Evolutionary conservation across 257 asterid species (phyloP), one percentile per base, ranked within the genome.

Genomic region (Knoxia roxburghii): DNA sequence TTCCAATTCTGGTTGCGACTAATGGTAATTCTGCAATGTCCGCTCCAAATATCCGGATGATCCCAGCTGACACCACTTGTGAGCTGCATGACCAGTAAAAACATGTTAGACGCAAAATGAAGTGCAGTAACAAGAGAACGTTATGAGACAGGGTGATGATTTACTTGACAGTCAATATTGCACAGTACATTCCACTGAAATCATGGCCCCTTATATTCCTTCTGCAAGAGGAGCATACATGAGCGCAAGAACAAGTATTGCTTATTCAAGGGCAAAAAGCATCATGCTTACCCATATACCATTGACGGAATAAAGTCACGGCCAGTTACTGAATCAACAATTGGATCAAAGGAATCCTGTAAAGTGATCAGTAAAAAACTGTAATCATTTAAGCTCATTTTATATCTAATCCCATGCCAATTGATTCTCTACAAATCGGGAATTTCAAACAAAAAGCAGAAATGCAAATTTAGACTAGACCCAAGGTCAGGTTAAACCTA

Each of bases 201-300:
- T 94, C 93, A 77, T 90, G 96, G 40, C 96, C 97, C 80, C 96
- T 81, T 75, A 88, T 94, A 73, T 90, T 94, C 90, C 97, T 87
- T 80, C 99, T 90, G 87, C 56, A 43, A 73, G 55, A 64, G 66
- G 53, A 50, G 62, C 6, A 40, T 32, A 60, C 14, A 72, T 59
- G 30, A 55, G 73, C 30, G 26, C 14, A 45, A 45, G 50, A 70
- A 57, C 32, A 23, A 46, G 60, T 45, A 20, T 64, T 14, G 32
- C 18, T 53, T 49, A 33, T 12, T 32, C 21, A 39, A 12, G 40
- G 30, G 54, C 58, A 73, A 70, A 64, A 55, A 33, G 75, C 53
- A 64, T 64, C 26, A 30, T 40, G 54, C 84, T 77, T 79, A 94
- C 99, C 99, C 99, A 72, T 88, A 90, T 80, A 90, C 96, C 94